A percentile compares a stretch with the other conserved stretches of the same genome.
These are phyloP conservation scores for Colletotrichum cordylinicola DNA, from an alignment of 2,329 filamentous ascomycete genomes.

Conservation along the genomic window DNA sequence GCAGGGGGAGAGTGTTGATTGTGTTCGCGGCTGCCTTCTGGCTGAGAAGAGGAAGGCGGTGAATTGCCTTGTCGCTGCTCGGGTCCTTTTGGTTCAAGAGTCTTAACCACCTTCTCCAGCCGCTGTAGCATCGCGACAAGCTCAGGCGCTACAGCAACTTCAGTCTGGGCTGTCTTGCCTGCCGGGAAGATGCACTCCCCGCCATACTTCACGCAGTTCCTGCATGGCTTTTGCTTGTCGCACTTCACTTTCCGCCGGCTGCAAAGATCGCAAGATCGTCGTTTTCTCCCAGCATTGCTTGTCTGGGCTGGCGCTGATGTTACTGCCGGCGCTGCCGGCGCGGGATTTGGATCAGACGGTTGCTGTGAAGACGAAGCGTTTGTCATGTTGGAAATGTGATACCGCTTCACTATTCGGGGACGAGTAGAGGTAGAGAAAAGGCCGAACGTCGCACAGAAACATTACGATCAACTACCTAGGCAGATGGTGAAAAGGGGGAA, in stretches of 20 bases:
- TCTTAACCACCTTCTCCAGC: not conserved
- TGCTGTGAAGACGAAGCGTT: not conserved
- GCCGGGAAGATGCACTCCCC: not conserved
- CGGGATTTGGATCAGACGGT: not conserved
- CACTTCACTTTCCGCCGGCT: not conserved
- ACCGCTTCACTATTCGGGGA: not conserved
- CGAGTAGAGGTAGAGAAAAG: not conserved
- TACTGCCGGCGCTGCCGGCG: not conserved
- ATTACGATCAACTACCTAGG: not conserved
- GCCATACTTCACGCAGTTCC: not conserved
- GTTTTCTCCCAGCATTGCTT: not conserved
- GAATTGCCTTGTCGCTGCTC: not conserved
- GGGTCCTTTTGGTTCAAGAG: not conserved
- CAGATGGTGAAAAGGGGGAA: not conserved
- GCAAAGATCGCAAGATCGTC: not conserved
- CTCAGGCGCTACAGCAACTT: not conserved
- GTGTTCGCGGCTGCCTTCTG: not conserved
- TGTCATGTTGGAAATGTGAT: not conserved
- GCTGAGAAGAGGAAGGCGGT: not conserved
- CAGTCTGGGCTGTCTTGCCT: not conserved
- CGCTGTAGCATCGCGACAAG: not conserved
- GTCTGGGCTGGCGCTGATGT: not conserved
- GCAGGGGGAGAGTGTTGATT: not conserved
- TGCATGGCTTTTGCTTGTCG: not conserved
- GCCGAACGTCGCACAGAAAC: not conserved